Conservation (phyloP, 352 stramenopile genomes). For the Globisporangium alternatum region DNA sequence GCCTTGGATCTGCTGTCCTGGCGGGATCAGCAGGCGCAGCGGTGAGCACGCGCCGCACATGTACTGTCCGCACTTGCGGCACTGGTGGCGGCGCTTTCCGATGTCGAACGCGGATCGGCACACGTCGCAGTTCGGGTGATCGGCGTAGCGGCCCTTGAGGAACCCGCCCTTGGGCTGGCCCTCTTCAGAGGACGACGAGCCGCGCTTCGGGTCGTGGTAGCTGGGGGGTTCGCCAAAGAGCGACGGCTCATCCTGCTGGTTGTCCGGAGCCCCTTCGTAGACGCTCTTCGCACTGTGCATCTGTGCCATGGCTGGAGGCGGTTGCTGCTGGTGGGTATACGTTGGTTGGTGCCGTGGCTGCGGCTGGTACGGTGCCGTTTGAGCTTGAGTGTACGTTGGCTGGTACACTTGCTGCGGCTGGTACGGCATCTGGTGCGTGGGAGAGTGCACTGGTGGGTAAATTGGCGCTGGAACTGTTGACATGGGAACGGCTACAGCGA, state of each 20-base stretch:
- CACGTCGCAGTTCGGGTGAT: conserved; percentile 68
- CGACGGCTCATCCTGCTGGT: not conserved
- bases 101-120: conserved; percentile 67
- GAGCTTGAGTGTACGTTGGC: too few species aligned
- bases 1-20: conserved; percentile 40
- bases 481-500: not conserved
- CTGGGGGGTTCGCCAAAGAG: not conserved
- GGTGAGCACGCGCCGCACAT: conserved; percentile 63
- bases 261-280: not conserved
- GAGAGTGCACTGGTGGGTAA: not conserved
- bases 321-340: too few species aligned
- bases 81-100: conserved; percentile 62
- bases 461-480: not conserved
- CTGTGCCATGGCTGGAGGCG: not conserved
- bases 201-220: not conserved
- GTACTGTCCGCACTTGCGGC: conserved; percentile 51
- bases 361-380: not conserved
- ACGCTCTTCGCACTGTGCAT: not conserved
- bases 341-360: not conserved
- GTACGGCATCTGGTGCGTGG: not conserved
- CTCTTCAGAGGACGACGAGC: conserved; percentile 15
- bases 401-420: not conserved
- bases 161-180: conserved; percentile 14
- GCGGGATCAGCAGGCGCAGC: conserved; percentile 49
- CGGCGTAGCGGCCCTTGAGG: conserved; percentile 43